These are phyloP conservation scores for Blastocystis hominis DNA, from an alignment of 352 stramenopile species.

Conservation along the genomic window DNA sequence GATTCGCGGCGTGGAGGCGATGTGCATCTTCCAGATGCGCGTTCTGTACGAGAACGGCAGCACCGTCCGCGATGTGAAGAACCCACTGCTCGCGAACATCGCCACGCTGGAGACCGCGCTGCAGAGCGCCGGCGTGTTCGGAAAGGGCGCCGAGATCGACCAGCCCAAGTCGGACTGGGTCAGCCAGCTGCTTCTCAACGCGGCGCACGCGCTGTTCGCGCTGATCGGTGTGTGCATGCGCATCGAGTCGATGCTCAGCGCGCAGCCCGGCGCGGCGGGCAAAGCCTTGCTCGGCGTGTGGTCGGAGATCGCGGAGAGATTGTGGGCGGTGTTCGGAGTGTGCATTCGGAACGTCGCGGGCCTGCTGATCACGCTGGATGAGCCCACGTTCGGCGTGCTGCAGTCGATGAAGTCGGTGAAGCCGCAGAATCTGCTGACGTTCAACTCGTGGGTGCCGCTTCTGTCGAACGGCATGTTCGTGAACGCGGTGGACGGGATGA, in stretches of 20 bases:
- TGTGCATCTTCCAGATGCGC: slow-evolving; percentile 9
- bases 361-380: slow-evolving; percentile 6
- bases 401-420: background rate
- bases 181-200: slow-evolving; percentile 47
- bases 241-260: background rate
- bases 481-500: slow-evolving; percentile 32
- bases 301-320: background rate
- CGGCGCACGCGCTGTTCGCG: background rate
- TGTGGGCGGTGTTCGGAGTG: background rate
- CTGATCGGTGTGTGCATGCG: slow-evolving; percentile 29
- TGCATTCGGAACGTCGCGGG: slow-evolving; percentile 8
- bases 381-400: slow-evolving; percentile 2
- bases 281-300: background rate
- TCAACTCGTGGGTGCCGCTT: slow-evolving; percentile 7
- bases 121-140: background rate
- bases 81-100: background rate
- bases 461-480: background rate
- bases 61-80: background rate
- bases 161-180: slow-evolving; percentile 45
- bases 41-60: slow-evolving; percentile 1
- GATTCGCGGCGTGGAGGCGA: slow-evolving; percentile 7
- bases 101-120: background rate
- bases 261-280: background rate
- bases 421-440: slow-evolving; percentile 21
- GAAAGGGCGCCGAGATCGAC: background rate